Conservation (phyloP, 805 yeast species). For the Nakazawaea ernobii region DNA sequence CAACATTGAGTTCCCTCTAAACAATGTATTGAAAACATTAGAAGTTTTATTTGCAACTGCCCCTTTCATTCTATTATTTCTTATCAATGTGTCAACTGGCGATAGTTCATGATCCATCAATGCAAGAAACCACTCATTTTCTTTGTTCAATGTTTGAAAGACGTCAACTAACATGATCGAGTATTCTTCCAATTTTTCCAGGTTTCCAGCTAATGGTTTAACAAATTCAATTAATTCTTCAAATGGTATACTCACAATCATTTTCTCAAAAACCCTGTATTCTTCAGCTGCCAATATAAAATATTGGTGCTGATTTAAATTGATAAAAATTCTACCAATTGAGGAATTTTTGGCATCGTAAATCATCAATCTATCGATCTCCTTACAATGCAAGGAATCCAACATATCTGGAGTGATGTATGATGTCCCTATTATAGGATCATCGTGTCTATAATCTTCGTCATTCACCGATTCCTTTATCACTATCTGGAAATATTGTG, state of each 20-base stretch:
- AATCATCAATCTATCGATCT: constrained; percentile 18
- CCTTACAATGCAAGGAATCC: constrained; percentile 19
- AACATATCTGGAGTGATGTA: constrained; percentile 49
- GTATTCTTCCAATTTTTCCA: constrained; percentile 42
- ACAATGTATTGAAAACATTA: constrained; percentile 55
- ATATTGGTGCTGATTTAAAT: constrained; percentile 43
- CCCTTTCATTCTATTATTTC: constrained; percentile 34
- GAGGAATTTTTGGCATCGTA: constrained; percentile 31
- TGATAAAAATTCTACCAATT: constrained; percentile 54
- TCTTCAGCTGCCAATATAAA: constrained; percentile 55
- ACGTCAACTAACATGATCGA: constrained; percentile 63
- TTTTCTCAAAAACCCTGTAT: constrained; percentile 57
- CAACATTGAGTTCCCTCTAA: constrained; percentile 80
- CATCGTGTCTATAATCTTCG: constrained; percentile 26
- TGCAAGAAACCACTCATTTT: constrained; percentile 67
- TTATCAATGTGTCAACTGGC: constrained; percentile 37
- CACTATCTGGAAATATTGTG: constrained; percentile 44
- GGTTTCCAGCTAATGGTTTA: constrained; percentile 21
- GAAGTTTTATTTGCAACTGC: constrained; percentile 21
- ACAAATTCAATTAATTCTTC: constrained; percentile 46
- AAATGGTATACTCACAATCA: constrained; percentile 49
- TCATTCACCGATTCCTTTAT: constrained; percentile 28
- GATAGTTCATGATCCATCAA: constrained; percentile 64
- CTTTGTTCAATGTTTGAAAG: constrained; percentile 64
- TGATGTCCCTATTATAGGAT: constrained; percentile 46